Evolutionary conservation across 2,329 filamentous ascomycete genomes (phyloP).

Genomic region (Alternaria atra): DNA sequence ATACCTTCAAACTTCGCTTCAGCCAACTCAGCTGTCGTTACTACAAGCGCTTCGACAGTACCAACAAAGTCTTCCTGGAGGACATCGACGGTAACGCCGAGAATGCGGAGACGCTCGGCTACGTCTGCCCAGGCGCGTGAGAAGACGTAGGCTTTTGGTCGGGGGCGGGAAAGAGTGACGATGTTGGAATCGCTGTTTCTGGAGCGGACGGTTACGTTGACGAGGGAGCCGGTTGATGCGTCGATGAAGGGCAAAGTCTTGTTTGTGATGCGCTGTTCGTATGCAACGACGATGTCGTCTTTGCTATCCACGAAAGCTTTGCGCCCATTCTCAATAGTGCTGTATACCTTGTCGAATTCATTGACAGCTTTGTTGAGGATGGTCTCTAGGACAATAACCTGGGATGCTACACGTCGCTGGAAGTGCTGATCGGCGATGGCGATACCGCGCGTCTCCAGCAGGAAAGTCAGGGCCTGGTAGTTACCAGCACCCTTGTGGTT

Average conservation of each 20-base stretch:
- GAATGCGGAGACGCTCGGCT: constrained; percentile 26
- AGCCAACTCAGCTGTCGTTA: constrained; percentile 20
- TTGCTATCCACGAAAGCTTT: background rate
- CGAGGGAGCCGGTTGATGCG: background rate
- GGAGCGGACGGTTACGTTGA: constrained; percentile 1
- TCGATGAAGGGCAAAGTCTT: background rate
- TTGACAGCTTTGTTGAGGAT: constrained; percentile 15
- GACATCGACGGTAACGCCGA: constrained; percentile 32
- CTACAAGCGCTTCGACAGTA: constrained; percentile 31
- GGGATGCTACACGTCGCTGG: constrained; percentile 33
- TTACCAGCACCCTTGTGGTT: constrained; percentile 41
- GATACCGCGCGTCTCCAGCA: constrained; percentile 39
- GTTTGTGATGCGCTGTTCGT: background rate
- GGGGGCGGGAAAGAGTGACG: constrained; percentile 26
- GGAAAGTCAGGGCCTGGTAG: constrained; percentile 36
- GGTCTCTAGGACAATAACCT: constrained; percentile 32
- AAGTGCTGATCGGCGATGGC: constrained; percentile 40
- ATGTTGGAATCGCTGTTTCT: constrained; percentile 24
- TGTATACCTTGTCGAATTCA: background rate
- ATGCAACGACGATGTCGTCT: background rate
- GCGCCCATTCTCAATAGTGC: background rate
- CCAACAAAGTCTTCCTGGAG: constrained; percentile 27
- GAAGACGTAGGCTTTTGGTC: constrained; percentile 36
- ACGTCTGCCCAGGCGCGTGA: constrained; percentile 33
- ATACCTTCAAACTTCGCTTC: background rate